Conservation (phyloP, 495 filamentous ascomycete genomes). For the Glonium stellatum region DNA sequence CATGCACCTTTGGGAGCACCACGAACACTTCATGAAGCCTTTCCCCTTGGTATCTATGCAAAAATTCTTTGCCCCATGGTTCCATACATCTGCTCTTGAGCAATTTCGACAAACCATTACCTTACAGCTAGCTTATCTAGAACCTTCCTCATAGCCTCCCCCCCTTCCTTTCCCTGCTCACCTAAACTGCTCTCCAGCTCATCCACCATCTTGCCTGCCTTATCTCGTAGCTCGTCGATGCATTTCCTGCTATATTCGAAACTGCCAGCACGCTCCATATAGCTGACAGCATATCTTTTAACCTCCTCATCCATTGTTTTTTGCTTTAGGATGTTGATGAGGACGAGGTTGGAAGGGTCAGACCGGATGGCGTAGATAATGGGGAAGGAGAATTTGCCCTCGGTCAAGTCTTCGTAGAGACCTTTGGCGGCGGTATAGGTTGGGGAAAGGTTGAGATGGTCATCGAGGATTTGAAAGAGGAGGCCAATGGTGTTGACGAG, state of each 20-base stretch:
- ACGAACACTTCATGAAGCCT: no score
- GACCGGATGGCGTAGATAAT: slow-evolving; percentile 91
- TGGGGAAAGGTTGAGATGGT: slow-evolving; percentile 74
- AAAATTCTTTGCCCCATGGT: no score
- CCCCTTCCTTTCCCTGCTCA: slow-evolving; percentile 15
- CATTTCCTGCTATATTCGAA: slow-evolving; percentile 79
- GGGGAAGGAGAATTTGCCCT: slow-evolving; percentile 97
- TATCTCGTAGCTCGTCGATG: slow-evolving; percentile 37
- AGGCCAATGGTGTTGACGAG: slow-evolving; percentile 87
- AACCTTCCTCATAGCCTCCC: slow-evolving; percentile 12
- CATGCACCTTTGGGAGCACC: no score
- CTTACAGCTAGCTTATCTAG: slow-evolving; percentile 14
- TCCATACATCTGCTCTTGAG: no score
- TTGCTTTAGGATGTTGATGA: slow-evolving; percentile 89
- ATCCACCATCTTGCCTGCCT: slow-evolving; percentile 13
- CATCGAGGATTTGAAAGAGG: slow-evolving; percentile 94
- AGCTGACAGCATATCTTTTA: slow-evolving; percentile 83
- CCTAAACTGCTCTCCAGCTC: slow-evolving; percentile 14
- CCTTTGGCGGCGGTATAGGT: slow-evolving; percentile 86
- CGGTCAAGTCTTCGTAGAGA: slow-evolving; percentile 91
- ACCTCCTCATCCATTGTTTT: slow-evolving; percentile 79
- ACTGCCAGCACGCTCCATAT: slow-evolving; percentile 83
- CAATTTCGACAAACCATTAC: not conserved
- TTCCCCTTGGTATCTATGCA: no score
- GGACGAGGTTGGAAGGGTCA: slow-evolving; percentile 68